Evolutionary conservation across 1,139 yeast genomes (phyloP).

Genomic region (Pneumocystis jirovecii): DNA sequence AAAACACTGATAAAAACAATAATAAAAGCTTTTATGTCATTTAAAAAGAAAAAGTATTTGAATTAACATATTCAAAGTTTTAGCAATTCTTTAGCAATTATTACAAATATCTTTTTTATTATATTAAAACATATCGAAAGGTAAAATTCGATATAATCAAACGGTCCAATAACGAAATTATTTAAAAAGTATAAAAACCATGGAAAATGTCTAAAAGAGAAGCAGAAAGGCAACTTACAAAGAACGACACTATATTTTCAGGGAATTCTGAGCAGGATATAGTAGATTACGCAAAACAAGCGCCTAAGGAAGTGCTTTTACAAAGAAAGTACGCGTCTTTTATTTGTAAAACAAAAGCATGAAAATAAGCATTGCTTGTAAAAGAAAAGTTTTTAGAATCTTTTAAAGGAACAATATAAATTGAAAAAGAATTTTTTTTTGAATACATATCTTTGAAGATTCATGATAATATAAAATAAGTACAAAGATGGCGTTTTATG

Average conservation of each 20-base stretch:
- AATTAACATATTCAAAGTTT: too few species aligned
- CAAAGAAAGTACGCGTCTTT: slow-evolving; percentile 8
- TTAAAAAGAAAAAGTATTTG: too few species aligned
- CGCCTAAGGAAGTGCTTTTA: slow-evolving; percentile 11
- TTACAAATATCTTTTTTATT: too few species aligned
- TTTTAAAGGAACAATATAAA: not conserved
- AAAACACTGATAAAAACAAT: too few species aligned
- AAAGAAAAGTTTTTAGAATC: not conserved
- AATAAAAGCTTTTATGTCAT: too few species aligned
- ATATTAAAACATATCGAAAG: too few species aligned
- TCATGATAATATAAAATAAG: not conserved
- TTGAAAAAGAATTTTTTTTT: not conserved
- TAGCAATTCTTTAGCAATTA: too few species aligned
- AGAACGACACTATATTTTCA: slow-evolving; percentile 1
- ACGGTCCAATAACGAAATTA: not conserved
- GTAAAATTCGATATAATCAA: not conserved
- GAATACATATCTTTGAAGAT: not conserved
- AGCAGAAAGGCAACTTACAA: slow-evolving; percentile 12
- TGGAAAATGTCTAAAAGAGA: slow-evolving; percentile 12
- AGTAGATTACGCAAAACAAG: slow-evolving; percentile 10
- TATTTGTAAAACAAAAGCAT: not conserved
- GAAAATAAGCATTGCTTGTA: not conserved
- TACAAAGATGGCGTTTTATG: not conserved
- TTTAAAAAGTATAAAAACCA: not conserved
- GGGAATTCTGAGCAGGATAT: slow-evolving; percentile 9